A percentile compares a stretch with the other conserved stretches of the same genome.
phyloP scores from a whole-genome alignment of 768 basidiomycete species.

The Mycena rebaudengoi region DNA sequence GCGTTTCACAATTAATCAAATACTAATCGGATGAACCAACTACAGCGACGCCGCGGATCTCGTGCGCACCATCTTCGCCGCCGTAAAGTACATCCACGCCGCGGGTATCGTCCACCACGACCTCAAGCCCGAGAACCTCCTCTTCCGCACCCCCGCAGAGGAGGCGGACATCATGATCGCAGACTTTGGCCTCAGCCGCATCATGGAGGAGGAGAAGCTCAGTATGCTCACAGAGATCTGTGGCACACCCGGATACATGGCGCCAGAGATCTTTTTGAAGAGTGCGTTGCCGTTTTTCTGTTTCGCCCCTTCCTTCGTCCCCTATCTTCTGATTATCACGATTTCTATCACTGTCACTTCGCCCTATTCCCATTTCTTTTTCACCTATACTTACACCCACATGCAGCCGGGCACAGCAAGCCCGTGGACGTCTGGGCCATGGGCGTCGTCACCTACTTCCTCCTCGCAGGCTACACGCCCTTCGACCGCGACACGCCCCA shows the following conservation, averaged over 20 bases:
- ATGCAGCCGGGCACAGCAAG: slow-evolving; percentile 86
- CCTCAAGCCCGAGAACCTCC: slow-evolving; percentile 96
- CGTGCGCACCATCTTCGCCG: slow-evolving; percentile 84
- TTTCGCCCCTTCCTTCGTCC: no score
- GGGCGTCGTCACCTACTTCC: slow-evolving; percentile 98
- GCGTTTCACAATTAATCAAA: no score
- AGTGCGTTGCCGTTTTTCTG: slow-evolving; percentile 50
- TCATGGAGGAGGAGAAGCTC: slow-evolving; percentile 92
- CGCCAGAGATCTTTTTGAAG: slow-evolving; percentile 95
- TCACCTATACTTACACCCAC: not conserved
- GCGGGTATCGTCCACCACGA: slow-evolving; percentile 96
- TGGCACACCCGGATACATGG: slow-evolving; percentile 96
- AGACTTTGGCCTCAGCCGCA: slow-evolving; percentile 92
- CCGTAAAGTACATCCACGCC: slow-evolving; percentile 92
- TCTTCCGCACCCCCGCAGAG: slow-evolving; percentile 90
- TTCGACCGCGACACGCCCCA: slow-evolving; percentile 92
- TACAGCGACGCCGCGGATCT: slow-evolving; percentile 88
- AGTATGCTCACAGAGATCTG: slow-evolving; percentile 93
- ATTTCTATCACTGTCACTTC: not conserved
- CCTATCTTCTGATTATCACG: not conserved
- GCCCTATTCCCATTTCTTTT: not conserved
- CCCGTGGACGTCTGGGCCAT: slow-evolving; percentile 98
- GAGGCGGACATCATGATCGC: slow-evolving; percentile 97
- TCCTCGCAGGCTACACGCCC: slow-evolving; percentile 92
- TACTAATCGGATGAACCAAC: no score